phyloP scores from a whole-genome alignment of 345 rosid species.

The Balakata baccata region DNA sequence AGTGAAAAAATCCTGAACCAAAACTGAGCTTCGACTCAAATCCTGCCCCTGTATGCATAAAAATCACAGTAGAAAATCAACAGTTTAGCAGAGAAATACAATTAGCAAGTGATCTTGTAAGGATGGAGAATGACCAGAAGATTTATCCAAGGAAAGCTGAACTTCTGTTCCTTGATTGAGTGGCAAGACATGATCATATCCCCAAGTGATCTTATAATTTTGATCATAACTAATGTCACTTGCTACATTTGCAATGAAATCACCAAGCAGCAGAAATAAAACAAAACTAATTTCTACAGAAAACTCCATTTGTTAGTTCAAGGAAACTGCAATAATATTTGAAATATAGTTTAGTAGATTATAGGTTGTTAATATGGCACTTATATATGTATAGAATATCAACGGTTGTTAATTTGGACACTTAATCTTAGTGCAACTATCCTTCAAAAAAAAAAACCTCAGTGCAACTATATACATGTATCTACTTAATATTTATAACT shows the following conservation, averaged over 20 bases:
- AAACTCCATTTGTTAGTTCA: too few relatives aligned
- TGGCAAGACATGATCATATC: conserved; percentile 30
- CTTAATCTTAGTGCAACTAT: too few relatives aligned
- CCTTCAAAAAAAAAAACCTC: too few relatives aligned
- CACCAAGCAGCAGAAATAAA: neutral
- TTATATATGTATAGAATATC: too few relatives aligned
- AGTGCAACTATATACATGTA: too few relatives aligned
- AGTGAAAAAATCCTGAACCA: conserved; percentile 52
- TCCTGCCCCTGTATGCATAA: conserved; percentile 39
- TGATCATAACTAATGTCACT: conserved; percentile 25
- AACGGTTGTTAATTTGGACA: too few relatives aligned
- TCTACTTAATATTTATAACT: too few relatives aligned
- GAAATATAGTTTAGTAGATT: too few relatives aligned
- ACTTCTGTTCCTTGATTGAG: conserved; percentile 29
- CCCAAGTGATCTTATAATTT: conserved; percentile 45
- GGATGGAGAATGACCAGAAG: conserved; percentile 42
- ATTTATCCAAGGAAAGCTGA: conserved; percentile 48
- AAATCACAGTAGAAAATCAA: neutral
- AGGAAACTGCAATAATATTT: too few relatives aligned
- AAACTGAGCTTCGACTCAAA: conserved; percentile 47
- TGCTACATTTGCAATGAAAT: neutral
- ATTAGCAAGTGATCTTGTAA: too few relatives aligned
- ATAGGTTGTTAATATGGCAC: too few relatives aligned
- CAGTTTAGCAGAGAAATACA: neutral
- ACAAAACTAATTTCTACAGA: too few relatives aligned